phyloP scores from a whole-genome alignment of 768 basidiomycete genomes.

The Suillus variegatus region DNA sequence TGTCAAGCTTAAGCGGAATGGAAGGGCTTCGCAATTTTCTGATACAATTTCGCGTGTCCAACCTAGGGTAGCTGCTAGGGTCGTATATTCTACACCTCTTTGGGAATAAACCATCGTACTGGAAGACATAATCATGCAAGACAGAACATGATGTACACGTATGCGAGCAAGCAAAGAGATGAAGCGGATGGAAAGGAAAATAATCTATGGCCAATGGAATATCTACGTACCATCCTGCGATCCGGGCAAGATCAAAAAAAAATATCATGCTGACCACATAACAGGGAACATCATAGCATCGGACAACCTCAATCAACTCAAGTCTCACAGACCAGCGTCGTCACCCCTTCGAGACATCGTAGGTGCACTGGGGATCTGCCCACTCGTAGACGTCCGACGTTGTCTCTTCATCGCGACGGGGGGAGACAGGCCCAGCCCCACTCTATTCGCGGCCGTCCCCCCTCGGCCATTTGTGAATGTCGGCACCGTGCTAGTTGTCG shows the following conservation, averaged over 20 bases:
- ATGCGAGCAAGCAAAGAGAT: constrained; percentile 14
- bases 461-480: constrained; percentile 43
- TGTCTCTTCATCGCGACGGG: constrained; percentile 70
- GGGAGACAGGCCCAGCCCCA: constrained; percentile 18
- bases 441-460: constrained; percentile 34
- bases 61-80: constrained; percentile 8
- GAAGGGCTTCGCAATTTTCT: constrained; percentile 2
- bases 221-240: constrained; percentile 37
- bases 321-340: constrained; percentile 17
- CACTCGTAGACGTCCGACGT: constrained; percentile 70
- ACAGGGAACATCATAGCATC: constrained; percentile 8
- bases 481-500: constrained; percentile 61
- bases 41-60: constrained; percentile 7
- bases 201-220: constrained; percentile 31
- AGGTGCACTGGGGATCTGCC: constrained; percentile 42
- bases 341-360: constrained; percentile 28
- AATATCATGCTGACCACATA: constrained; percentile 28
- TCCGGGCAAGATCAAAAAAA: constrained; percentile 30
- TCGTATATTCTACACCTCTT: constrained; percentile 29
- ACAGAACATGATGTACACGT: constrained; percentile 22
- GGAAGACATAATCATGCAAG: constrained; percentile 26
- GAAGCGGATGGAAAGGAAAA: constrained; percentile 21
- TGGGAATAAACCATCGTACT: constrained; percentile 31
- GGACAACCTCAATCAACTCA: not conserved
- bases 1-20: not conserved